Evolutionary conservation across 169 alveolate genomes (phyloP).

Genomic region (Cryptosporidium meleagridis): DNA sequence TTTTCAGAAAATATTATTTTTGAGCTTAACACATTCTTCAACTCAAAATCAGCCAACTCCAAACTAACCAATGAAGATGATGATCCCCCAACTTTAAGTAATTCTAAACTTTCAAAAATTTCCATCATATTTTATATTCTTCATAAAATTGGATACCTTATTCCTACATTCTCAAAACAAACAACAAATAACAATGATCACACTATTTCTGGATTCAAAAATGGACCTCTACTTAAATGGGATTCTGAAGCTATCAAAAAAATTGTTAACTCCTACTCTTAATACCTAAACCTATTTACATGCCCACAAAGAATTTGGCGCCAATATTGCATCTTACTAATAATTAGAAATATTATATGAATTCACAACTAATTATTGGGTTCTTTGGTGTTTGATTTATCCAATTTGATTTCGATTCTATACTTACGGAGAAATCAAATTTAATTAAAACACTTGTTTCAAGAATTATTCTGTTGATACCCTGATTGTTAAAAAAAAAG

Average conservation of each 20-base stretch:
- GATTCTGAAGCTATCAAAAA: slow-evolving; percentile 5
- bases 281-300: neutral
- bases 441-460: neutral
- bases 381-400: too few relatives aligned
- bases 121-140: slow-evolving; percentile 35
- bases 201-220: slow-evolving; percentile 26
- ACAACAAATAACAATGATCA: neutral
- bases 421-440: too few relatives aligned
- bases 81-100: neutral
- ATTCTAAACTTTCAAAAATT: neutral
- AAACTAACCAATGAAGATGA: neutral
- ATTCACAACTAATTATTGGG: neutral
- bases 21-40: slow-evolving; percentile 17
- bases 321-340: neutral
- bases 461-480: too few relatives aligned
- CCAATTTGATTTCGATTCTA: neutral
- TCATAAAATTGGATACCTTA: slow-evolving; percentile 26
- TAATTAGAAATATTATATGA: too few relatives aligned
- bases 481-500: too few relatives aligned
- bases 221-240: slow-evolving; percentile 63
- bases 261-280: neutral
- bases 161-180: neutral
- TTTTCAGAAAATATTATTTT: neutral
- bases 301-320: neutral
- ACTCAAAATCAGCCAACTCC: neutral